Evolutionary conservation across 2,329 filamentous ascomycete species (phyloP), one percentile per base, ranked within the genome.

Genomic region (Westerdykella sp.): DNA sequence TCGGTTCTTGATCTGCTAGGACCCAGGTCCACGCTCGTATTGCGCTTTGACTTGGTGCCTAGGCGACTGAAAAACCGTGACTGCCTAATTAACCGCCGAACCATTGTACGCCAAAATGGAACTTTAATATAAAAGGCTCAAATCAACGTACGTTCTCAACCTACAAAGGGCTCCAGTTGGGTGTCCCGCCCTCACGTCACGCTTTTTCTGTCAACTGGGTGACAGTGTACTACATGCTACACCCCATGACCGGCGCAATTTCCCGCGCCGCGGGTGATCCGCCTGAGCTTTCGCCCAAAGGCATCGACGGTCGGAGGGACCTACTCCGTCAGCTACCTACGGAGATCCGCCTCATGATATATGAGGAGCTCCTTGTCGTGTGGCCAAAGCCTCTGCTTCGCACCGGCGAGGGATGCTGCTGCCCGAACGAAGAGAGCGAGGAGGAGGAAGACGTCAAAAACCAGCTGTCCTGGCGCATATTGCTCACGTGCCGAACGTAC

Each of bases 281-380:
- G 3, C 11, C 22, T 4, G 10, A 15, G 15, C 21, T 14, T 4
- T 13, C 25, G 2, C 22, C 31, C 7, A 10, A 4, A n/a, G 16
- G n/a, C n/a, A 21, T 13, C 35, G 34, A 38, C 13, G 38, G 28
- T 3, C 6, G 13, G 6, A 36, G 39, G 15, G n/a, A 32, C 16
- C 5, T 40, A 25, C 40, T 46, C 18, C 21, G 40, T 12, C 31
- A 18, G 34, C 45, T 52, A 10, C 48, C 52, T 6, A 43, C 43
- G 4, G 53, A 56, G 39, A 41, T 56, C 28, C 54, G 50, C 6
- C 40, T 55, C 11, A 49, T 53, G 46, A 53, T 55, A 21, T 57
- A 48, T 23, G 45, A 49, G 28, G 46, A 55, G 13, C 44, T 54
- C 9, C 44, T 57, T 6, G 41, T 42, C 6, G 41, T 47, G 21